Conservation (phyloP, 768 basidiomycete genomes). For the Plicaturopsis crispa region DNA sequence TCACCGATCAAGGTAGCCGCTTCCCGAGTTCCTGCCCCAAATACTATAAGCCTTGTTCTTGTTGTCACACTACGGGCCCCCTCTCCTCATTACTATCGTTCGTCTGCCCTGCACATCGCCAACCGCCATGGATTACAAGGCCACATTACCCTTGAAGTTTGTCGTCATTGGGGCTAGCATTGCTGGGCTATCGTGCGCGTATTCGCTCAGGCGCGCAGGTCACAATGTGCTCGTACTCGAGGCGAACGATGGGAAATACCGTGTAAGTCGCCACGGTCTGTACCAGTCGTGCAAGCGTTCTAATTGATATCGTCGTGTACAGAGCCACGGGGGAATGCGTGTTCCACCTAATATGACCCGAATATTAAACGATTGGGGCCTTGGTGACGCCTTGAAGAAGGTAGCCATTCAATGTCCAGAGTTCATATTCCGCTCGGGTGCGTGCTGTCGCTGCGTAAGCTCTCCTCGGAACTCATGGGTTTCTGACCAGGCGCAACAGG, state of each 20-base stretch:
- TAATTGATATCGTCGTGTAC: conserved; percentile 1
- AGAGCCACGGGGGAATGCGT: conserved; percentile 34
- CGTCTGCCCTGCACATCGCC: no score
- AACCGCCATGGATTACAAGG: no score
- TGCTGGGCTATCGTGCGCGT: conserved; percentile 49
- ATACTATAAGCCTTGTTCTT: no score
- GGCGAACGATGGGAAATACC: conserved; percentile 32
- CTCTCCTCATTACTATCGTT: no score
- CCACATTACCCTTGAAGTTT: conserved; percentile 26
- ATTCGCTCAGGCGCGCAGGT: conserved; percentile 45
- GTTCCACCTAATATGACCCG: conserved; percentile 55
- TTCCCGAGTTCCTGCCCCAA: no score
- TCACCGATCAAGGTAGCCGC: no score
- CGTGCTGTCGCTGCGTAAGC: conserved; percentile 5
- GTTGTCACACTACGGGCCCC: no score
- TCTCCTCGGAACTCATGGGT: conserved; percentile 7
- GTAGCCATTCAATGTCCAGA: conserved; percentile 17
- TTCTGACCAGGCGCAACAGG: conserved; percentile 33
- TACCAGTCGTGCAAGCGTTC: neutral
- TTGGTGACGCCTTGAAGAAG: conserved; percentile 32
- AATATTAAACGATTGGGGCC: conserved; percentile 48
- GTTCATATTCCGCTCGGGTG: conserved; percentile 19
- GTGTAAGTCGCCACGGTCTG: conserved; percentile 19
- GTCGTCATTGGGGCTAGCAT: conserved; percentile 41
- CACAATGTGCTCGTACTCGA: conserved; percentile 58